These are phyloP conservation scores for Tardiomyces blankii DNA, from an alignment of 1,139 yeast genomes.

Conservation along the genomic window DNA sequence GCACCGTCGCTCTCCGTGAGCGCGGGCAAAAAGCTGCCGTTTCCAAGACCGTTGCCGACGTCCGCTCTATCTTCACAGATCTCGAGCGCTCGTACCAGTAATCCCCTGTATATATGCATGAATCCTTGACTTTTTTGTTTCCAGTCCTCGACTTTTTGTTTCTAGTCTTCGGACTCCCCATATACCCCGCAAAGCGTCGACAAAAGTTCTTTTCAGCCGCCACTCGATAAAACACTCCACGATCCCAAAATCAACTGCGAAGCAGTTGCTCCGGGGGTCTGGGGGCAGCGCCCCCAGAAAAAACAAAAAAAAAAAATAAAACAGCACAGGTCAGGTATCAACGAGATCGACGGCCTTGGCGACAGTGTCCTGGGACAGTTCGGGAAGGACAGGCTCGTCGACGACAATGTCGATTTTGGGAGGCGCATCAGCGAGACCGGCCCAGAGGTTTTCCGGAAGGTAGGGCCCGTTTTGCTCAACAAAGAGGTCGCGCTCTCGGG, in stretches of 20 bases:
- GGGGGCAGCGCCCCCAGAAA: too few species aligned
- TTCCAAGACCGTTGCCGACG: slow-evolving; percentile 18
- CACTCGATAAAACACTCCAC: too few species aligned
- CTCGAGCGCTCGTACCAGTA: slow-evolving; percentile 16
- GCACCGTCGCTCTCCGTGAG: slow-evolving; percentile 56
- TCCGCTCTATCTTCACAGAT: slow-evolving; percentile 14
- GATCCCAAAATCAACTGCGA: too few species aligned
- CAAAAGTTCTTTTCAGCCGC: too few species aligned
- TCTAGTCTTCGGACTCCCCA: too few species aligned
- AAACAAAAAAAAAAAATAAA: too few species aligned
- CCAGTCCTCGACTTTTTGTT: too few species aligned
- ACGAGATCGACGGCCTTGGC: not conserved
- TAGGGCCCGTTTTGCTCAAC: not conserved
- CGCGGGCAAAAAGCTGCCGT: slow-evolving; percentile 40
- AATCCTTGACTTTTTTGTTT: not conserved
- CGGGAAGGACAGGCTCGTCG: not conserved
- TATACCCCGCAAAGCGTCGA: too few species aligned
- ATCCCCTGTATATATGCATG: not conserved
- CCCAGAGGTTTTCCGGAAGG: not conserved
- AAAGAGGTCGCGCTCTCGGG: not conserved
- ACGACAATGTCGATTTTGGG: not conserved
- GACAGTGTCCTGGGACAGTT: not conserved
- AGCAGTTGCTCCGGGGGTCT: too few species aligned
- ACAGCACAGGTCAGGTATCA: too few species aligned
- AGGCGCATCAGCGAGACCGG: not conserved